Base-by-base conservation (phyloP, 208 protist species). In the Naegleria lovaniensis region DNA sequence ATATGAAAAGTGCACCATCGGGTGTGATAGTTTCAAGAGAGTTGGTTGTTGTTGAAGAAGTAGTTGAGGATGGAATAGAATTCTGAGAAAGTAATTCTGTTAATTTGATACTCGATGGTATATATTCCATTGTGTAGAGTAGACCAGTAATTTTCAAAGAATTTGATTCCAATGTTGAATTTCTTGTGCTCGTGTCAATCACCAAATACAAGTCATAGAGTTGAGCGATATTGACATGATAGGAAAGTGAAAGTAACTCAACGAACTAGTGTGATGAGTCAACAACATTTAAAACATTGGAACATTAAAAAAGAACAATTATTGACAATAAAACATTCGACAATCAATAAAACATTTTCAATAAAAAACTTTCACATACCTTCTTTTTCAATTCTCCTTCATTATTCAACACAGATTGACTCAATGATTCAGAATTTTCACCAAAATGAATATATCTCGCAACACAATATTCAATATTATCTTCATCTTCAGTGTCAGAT, bases 221-320 rank as follows among this genome's bases (percentile, higher is more conserved):
- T 79, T 79, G 67, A 79, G 67, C 67, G 9, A 79, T n/a, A 79
- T 79, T 79, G 29, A 36, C 29, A 79, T 79, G 67, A 79, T 79
- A 79, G 7, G 67, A 79, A 79, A 79, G 29, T 29, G 67, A 79
- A 36, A 79, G n/a, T 36, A 79, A 79, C 36, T 79, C 67, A 79
- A 79, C 25, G 29, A 79, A 79, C 67, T 79, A 1, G 19, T 75
- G 15, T 75, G 15, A n/a, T 75, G 51, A 58, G 15, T 19, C 15
- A 58, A 58, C 15, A n/a, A n/a, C n/a, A n/a, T n/a, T n/a, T n/a
- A n/a, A n/a, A n/a, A n/a, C n/a, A n/a, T n/a, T n/a, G n/a, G n/a
- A n/a, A n/a, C n/a, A n/a, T n/a, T n/a, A n/a, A n/a, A n/a, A n/a
- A n/a, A n/a, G n/a, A n/a, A n/a, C n/a, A n/a, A n/a, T n/a, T n/a